A percentile compares a stretch with the other conserved stretches of the same genome.
Conservation (phyloP, 768 basidiomycete genomes). For the Lepiota brunneoincarnata region DNA sequence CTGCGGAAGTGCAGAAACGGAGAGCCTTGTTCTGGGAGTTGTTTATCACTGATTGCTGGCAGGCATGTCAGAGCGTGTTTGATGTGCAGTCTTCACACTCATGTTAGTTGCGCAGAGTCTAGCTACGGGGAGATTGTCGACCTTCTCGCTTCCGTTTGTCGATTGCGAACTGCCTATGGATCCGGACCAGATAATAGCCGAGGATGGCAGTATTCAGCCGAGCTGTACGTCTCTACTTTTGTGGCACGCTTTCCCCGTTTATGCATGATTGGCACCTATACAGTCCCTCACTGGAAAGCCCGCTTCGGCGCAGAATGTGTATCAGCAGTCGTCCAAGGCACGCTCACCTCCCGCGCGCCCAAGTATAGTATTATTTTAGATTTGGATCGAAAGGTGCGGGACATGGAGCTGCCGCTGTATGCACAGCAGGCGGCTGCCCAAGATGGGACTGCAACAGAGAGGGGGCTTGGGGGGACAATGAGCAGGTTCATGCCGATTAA, state of each 20-base stretch:
- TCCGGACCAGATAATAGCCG: constrained; percentile 52
- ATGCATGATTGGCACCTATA: neutral
- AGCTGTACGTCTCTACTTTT: constrained; percentile 47
- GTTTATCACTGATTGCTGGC: constrained; percentile 74
- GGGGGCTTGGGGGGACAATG: constrained; percentile 61
- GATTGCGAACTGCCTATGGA: constrained; percentile 69
- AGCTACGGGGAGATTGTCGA: constrained; percentile 66
- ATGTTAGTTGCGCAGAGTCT: constrained; percentile 44
- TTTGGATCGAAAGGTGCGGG: constrained; percentile 63
- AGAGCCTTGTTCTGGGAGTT: constrained; percentile 72
- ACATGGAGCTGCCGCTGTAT: constrained; percentile 66
- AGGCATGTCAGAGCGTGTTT: constrained; percentile 36
- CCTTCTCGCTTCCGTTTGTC: constrained; percentile 69
- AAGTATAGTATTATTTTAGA: constrained; percentile 62
- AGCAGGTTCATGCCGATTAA: constrained; percentile 73
- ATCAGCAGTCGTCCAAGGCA: constrained; percentile 66
- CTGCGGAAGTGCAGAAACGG: constrained; percentile 67
- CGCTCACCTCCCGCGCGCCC: constrained; percentile 60
- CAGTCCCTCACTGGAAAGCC: constrained; percentile 72
- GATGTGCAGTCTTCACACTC: neutral
- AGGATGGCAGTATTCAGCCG: constrained; percentile 53
- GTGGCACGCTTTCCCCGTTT: neutral
- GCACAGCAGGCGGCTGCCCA: constrained; percentile 37
- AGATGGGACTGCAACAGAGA: no score
- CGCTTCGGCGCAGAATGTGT: constrained; percentile 65